Conservation (phyloP, 768 basidiomycete genomes). For the Hygrophorus russula region DNA sequence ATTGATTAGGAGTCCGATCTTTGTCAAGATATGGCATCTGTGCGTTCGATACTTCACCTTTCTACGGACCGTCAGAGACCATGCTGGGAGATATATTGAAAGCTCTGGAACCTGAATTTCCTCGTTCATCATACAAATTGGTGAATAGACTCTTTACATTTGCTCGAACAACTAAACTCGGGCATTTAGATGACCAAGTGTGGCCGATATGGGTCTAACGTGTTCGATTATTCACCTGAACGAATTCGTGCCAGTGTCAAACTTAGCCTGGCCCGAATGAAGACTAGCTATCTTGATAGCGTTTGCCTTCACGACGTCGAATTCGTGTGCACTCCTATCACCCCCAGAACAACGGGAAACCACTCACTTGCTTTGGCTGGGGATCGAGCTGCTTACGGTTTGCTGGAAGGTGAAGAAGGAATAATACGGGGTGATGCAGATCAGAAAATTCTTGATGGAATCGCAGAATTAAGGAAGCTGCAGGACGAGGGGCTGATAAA, state of each 20-base stretch:
- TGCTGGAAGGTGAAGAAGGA: conserved; percentile 44
- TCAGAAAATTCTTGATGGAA: conserved; percentile 55
- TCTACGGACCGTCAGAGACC: conserved; percentile 73
- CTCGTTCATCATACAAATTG: conserved; percentile 66
- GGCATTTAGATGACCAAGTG: conserved; percentile 68
- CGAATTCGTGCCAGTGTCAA: conserved; percentile 56
- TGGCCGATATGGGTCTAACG: conserved; percentile 52
- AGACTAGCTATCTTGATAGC: conserved; percentile 68
- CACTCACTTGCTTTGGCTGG: conserved; percentile 41
- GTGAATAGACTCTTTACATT: conserved; percentile 24
- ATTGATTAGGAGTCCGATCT: neutral
- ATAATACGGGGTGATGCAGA: conserved; percentile 60
- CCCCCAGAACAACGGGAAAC: conserved; percentile 41
- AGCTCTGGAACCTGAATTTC: conserved; percentile 54
- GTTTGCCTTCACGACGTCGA: conserved; percentile 85
- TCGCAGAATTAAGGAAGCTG: conserved; percentile 52
- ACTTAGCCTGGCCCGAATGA: conserved; percentile 55
- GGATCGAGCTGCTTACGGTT: conserved; percentile 53
- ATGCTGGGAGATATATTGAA: conserved; percentile 58
- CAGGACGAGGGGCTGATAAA: conserved; percentile 64
- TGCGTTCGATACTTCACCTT: conserved; percentile 76
- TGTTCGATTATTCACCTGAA: conserved; percentile 64
- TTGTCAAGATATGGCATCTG: conserved; percentile 62
- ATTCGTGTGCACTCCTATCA: conserved; percentile 48
- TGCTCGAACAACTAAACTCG: neutral